phyloP scores from a whole-genome alignment of 2,329 filamentous ascomycete genomes.

The Neonectria sp. region DNA sequence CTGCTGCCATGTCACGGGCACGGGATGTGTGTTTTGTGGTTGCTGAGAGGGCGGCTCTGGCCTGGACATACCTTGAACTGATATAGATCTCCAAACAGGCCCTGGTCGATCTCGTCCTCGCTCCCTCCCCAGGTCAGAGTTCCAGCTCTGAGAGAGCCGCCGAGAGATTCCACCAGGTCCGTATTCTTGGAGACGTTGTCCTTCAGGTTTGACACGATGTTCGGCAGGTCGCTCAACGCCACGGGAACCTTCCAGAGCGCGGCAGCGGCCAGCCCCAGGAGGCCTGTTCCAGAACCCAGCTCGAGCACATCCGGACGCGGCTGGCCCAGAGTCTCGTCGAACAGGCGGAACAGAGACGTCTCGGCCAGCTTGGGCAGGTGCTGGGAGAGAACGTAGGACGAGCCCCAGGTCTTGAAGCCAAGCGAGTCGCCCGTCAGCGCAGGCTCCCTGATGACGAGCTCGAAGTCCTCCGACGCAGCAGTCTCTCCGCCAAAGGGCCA shows the following conservation, averaged over 20 bases:
- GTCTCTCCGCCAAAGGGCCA: constrained; percentile 64
- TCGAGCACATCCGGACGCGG: constrained; percentile 72
- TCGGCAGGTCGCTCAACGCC: constrained; percentile 84
- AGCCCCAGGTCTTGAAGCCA: constrained; percentile 96
- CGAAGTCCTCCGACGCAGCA: constrained; percentile 60
- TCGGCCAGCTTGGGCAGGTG: constrained; percentile 70
- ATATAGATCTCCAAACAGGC: constrained; percentile 60
- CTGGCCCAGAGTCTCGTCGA: constrained; percentile 54
- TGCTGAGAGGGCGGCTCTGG: constrained; percentile 20
- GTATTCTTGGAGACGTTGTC: constrained; percentile 79
- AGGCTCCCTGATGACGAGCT: constrained; percentile 86
- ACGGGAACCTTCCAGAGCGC: constrained; percentile 77
- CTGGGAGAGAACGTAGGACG: constrained; percentile 87
- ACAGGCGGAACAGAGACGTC: constrained; percentile 62
- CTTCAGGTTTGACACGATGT: constrained; percentile 87
- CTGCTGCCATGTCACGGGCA: constrained; percentile 26
- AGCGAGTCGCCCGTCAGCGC: constrained; percentile 89
- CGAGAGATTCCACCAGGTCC: constrained; percentile 65
- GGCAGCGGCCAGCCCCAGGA: constrained; percentile 90
- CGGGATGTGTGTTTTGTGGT: not conserved
- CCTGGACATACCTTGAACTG: constrained; percentile 65
- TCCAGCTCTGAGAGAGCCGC: constrained; percentile 73
- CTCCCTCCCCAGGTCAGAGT: constrained; percentile 81
- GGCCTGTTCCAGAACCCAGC: constrained; percentile 89
- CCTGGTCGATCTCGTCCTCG: constrained; percentile 60